A percentile compares a stretch with the other conserved stretches of the same genome.
phyloP scores from a whole-genome alignment of 495 filamentous ascomycete genomes.

The Chaetomium fimeti region DNA sequence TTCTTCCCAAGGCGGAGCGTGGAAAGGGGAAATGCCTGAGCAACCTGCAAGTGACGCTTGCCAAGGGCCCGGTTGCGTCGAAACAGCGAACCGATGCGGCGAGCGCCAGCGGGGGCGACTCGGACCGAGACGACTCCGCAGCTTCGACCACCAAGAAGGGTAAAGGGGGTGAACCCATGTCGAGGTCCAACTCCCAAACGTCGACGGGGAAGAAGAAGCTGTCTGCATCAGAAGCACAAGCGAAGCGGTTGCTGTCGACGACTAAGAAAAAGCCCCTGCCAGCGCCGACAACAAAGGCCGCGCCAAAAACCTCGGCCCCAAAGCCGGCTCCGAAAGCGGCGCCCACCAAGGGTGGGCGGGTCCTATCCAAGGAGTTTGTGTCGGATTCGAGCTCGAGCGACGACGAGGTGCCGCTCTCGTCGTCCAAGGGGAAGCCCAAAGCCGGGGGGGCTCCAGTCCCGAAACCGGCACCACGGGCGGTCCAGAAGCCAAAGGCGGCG shows the following conservation, averaged over 20 bases:
- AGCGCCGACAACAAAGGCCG: slow-evolving; percentile 28
- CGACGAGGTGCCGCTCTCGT: slow-evolving; percentile 41
- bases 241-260: slow-evolving; percentile 60
- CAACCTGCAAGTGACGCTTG: slow-evolving; percentile 62
- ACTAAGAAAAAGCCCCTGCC: slow-evolving; percentile 53
- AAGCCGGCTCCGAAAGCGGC: slow-evolving; percentile 32
- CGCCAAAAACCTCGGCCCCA: slow-evolving; percentile 37
- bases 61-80: slow-evolving; percentile 57
- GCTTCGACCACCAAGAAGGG: slow-evolving; percentile 31
- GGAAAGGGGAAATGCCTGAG: slow-evolving; percentile 80
- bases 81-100: slow-evolving; percentile 57
- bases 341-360: slow-evolving; percentile 26
- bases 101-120: slow-evolving; percentile 57
- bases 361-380: slow-evolving; percentile 67
- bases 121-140: slow-evolving; percentile 41
- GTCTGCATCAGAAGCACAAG: slow-evolving; percentile 59
- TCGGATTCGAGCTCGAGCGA: slow-evolving; percentile 72
- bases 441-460: slow-evolving; percentile 28
- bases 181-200: slow-evolving; percentile 54
- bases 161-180: slow-evolving; percentile 53
- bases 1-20: slow-evolving; percentile 71
- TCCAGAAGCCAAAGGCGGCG: slow-evolving; percentile 23
- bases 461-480: slow-evolving; percentile 41
- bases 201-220: slow-evolving; percentile 57
- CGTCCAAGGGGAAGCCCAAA: slow-evolving; percentile 41